Conservation (phyloP, 306 rosid species). For the Mimosa bimucronata region DNA sequence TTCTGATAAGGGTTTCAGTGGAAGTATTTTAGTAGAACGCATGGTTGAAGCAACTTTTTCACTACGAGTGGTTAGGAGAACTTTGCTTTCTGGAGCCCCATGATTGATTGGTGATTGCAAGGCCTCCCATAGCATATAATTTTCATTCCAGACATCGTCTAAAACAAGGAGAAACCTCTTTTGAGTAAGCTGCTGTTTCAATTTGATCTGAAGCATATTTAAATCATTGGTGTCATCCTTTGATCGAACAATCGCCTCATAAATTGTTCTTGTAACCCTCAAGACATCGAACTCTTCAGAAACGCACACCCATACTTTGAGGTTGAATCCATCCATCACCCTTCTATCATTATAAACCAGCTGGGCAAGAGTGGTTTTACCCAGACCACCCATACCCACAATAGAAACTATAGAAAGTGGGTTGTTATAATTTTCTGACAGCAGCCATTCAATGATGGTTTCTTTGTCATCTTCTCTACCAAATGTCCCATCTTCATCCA, state of each 20-base stretch:
- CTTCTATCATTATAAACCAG: slow-evolving; percentile 21
- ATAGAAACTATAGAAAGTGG: slow-evolving; percentile 4
- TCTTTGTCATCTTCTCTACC: slow-evolving; percentile 36
- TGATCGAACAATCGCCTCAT: slow-evolving; percentile 11
- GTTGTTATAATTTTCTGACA: not conserved
- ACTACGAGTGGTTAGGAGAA: slow-evolving; percentile 41
- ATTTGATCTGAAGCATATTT: slow-evolving; percentile 2
- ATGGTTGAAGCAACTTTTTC: slow-evolving; percentile 24
- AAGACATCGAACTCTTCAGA: slow-evolving; percentile 20
- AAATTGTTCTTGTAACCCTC: slow-evolving; percentile 3
- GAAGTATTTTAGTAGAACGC: not conserved
- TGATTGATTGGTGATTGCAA: slow-evolving; percentile 12
- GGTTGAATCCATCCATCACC: not conserved
- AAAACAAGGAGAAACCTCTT: slow-evolving; percentile 35
- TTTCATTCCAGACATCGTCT: slow-evolving; percentile 45
- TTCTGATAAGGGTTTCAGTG: not conserved
- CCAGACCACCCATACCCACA: slow-evolving; percentile 31
- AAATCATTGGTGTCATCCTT: slow-evolving; percentile 4
- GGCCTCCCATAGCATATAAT: slow-evolving; percentile 15
- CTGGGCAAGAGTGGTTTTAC: slow-evolving; percentile 21
- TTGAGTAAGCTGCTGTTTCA: not conserved
- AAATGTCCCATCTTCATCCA: slow-evolving; percentile 7
- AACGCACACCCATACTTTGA: slow-evolving; percentile 26
- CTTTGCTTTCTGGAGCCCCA: slow-evolving; percentile 35
- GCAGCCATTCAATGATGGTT: not conserved